Evolutionary conservation across 2,329 filamentous ascomycete genomes (phyloP), one percentile per base, ranked within the genome.

Genomic region (Ophiostoma australiae): DNA sequence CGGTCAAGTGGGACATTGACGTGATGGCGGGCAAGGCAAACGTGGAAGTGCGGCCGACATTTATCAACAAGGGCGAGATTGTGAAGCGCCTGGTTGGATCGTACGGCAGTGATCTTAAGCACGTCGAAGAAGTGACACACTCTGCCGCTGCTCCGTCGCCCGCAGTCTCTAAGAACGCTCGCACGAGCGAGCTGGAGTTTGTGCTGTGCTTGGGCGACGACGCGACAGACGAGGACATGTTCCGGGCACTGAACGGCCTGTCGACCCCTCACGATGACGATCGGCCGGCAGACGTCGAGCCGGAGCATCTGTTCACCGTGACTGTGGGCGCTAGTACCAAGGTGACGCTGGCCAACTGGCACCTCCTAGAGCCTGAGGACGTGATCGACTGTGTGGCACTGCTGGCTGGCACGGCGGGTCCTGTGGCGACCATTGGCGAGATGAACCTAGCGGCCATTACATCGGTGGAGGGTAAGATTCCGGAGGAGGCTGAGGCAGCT

Each of bases 21-120:
- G 93, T 99, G 72, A 98, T 98, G 93, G 87, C 89, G 0, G 95
- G 95, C 76, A 99, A 98, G 82, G 94, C 94, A 73, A 98, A 98
- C 78, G 85, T 99, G 35, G 95, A 99, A 80, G 94, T 98, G 41
- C 90, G 95, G n/a, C 94, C 94, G 37, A 94, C 90, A 0, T 97
- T 97, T 77, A 93, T 99, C 82, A 98, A 98, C 85, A 99, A 99
- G 84, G 95, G 95, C 39, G 93, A 96, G 80, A 98, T 98, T 74
- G 92, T 90, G 20, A 94, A 93, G 81, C 89, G 90, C 6, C 85
- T 99, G 23, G 89, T 98, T 52, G 82, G 87, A 31, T 89, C 89
- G 67, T 96, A 96, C 79, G 89, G 84, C 76, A 81, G 80, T 71
- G 82, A 80, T 68, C 75, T 78, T 20, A 68, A 52, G 67, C 27